These are phyloP conservation scores for Fusarium robinianum DNA, from an alignment of 2,329 filamentous ascomycete species.

Conservation along the genomic window DNA sequence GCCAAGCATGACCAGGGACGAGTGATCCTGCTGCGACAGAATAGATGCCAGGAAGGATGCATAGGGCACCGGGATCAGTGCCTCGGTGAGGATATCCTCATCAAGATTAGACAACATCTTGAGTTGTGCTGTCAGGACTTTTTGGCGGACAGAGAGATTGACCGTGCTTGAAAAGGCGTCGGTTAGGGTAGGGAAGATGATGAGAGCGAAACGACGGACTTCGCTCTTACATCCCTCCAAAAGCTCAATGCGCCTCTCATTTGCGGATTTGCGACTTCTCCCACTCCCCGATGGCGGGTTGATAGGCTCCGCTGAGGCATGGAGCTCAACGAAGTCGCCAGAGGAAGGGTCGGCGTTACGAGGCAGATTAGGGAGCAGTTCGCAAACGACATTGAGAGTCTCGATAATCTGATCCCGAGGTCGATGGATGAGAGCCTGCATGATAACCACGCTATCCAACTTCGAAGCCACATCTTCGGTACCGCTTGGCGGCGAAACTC, in stretches of 20 bases:
- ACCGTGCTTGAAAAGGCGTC: conserved; percentile 98
- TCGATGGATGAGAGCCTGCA: conserved; percentile 96
- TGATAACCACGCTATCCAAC: conserved; percentile 95
- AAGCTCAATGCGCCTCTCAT: conserved; percentile 81
- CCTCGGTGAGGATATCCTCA: conserved; percentile 79
- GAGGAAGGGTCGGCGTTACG: conserved; percentile 52
- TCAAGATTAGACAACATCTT: conserved; percentile 99
- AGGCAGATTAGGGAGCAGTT: conserved; percentile 79
- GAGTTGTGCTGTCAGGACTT: conserved; percentile 91
- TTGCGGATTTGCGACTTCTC: conserved; percentile 54
- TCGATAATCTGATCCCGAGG: conserved; percentile 96
- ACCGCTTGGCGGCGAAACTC: conserved; percentile 85
- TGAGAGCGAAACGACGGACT: conserved; percentile 88
- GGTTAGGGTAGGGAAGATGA: conserved; percentile 91
- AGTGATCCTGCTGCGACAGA: conserved; percentile 91
- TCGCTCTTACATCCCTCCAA: conserved; percentile 82
- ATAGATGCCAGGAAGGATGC: conserved; percentile 96
- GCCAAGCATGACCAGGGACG: conserved; percentile 81
- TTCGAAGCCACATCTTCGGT: conserved; percentile 79
- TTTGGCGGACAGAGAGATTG: conserved; percentile 90
- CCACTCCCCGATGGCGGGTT: conserved; percentile 43
- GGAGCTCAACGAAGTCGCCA: conserved; percentile 52
- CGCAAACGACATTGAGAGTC: conserved; percentile 96
- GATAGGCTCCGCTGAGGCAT: conserved; percentile 45
- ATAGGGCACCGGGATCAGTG: conserved; percentile 86